These are phyloP conservation scores for Ceratocystis huliohia DNA, from an alignment of 2,329 filamentous ascomycete species.

Conservation along the genomic window DNA sequence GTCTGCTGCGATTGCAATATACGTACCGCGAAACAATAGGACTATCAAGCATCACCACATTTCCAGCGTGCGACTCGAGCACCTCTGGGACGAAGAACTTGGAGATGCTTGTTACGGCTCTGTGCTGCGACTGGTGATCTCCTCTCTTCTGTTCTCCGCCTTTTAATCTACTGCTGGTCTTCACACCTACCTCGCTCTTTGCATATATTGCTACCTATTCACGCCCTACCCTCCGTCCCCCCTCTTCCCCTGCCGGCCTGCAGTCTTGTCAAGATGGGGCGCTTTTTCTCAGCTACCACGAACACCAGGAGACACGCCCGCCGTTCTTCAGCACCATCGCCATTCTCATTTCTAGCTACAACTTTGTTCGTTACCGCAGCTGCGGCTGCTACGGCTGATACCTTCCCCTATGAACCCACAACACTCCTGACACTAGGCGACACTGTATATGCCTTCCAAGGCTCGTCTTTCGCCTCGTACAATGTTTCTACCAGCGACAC, in stretches of 20 bases:
- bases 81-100: background rate
- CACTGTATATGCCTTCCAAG: conserved; percentile 54
- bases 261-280: background rate
- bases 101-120: conserved; percentile 10
- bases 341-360: conserved; percentile 2
- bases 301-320: background rate
- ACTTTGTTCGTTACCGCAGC: background rate
- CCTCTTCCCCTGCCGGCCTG: background rate
- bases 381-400: conserved; percentile 10
- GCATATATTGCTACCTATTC: background rate
- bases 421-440: conserved; percentile 26
- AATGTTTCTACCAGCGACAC: conserved; percentile 44
- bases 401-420: conserved; percentile 17
- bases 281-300: background rate
- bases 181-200: background rate
- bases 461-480: conserved; percentile 35
- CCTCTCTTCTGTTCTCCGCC: background rate
- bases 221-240: background rate
- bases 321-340: background rate
- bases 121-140: conserved; percentile 5
- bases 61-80: background rate
- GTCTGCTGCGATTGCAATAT: background rate
- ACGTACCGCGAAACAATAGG: background rate
- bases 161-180: background rate
- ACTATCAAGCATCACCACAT: background rate